Percentiles rank a stretch among this genome's conserved stretches.
Conservation (phyloP, 495 filamentous ascomycete genomes). For the Daldinia caldariorum region DNA sequence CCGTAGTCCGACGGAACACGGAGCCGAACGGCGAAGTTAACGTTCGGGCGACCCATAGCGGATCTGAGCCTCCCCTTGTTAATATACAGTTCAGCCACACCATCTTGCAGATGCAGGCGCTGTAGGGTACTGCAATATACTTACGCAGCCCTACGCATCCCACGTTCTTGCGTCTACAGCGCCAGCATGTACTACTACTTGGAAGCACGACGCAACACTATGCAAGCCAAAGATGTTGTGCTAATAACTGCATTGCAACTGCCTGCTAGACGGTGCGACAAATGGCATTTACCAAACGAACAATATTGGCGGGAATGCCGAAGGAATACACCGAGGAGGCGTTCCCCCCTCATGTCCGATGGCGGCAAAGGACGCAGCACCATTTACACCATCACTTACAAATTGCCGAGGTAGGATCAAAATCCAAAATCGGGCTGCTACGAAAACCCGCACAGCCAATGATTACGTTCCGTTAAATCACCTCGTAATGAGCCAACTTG, state of each 20-base stretch:
- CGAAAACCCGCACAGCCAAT: conserved; percentile 12
- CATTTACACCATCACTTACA: neutral
- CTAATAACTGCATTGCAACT: neutral
- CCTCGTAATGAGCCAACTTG: neutral
- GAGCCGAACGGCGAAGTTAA: conserved; percentile 7
- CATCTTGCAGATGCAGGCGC: conserved; percentile 24
- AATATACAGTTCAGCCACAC: conserved; percentile 14
- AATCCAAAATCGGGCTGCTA: neutral
- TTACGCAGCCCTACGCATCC: conserved; percentile 15
- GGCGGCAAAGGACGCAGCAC: conserved; percentile 26
- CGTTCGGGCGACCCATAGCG: conserved; percentile 21
- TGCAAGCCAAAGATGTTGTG: neutral
- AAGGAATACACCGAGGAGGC: conserved; percentile 10
- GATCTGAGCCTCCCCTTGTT: conserved; percentile 24
- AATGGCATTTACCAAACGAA: conserved; percentile 5
- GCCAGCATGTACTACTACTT: conserved; percentile 5
- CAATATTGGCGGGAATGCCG: conserved; percentile 9
- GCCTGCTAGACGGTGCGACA: conserved; percentile 4
- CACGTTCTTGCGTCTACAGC: conserved; percentile 1
- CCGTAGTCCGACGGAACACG: conserved; percentile 3
- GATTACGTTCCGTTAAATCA: neutral
- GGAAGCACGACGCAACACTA: neutral
- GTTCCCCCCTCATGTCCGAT: conserved; percentile 15
- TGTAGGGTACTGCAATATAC: conserved; percentile 7
- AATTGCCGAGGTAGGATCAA: conserved; percentile 20